Evolutionary conservation across 305 asterid genomes (phyloP).

Genomic region (Fraxinus greggii): DNA sequence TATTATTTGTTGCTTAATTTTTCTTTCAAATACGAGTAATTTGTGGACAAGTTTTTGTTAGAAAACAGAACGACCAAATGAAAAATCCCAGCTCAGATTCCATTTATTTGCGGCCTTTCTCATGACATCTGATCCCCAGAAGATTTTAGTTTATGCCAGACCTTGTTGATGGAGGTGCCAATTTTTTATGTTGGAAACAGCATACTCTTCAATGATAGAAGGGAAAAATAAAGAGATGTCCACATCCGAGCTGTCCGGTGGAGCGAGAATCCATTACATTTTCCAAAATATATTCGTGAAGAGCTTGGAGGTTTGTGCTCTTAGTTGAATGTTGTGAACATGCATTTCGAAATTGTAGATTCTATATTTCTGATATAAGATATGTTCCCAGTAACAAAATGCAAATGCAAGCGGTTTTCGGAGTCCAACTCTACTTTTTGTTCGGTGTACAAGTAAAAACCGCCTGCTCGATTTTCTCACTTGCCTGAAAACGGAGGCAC

Average conservation of each 20-base stretch:
- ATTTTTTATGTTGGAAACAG: conserved; percentile 50
- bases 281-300: conserved; percentile 82
- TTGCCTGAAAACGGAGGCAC: neutral
- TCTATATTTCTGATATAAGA: conserved; percentile 1
- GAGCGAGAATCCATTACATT: conserved; percentile 91
- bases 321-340: conserved; percentile 20
- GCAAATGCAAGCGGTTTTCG: conserved; percentile 1
- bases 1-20: neutral
- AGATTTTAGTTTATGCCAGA: neutral
- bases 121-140: neutral
- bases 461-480: conserved; percentile 1
- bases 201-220: conserved; percentile 92
- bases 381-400: conserved; percentile 8
- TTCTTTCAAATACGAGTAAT: neutral
- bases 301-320: conserved; percentile 74
- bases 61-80: neutral
- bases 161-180: conserved; percentile 11
- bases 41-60: neutral
- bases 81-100: neutral
- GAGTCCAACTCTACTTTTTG: neutral
- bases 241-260: conserved; percentile 85
- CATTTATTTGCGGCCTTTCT: conserved; percentile 7
- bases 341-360: conserved; percentile 15
- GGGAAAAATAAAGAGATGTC: conserved; percentile 92
- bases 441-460: neutral